Evolutionary conservation across 257 asterid genomes (phyloP).

Genomic region (Solanum pimpinellifolium): DNA sequence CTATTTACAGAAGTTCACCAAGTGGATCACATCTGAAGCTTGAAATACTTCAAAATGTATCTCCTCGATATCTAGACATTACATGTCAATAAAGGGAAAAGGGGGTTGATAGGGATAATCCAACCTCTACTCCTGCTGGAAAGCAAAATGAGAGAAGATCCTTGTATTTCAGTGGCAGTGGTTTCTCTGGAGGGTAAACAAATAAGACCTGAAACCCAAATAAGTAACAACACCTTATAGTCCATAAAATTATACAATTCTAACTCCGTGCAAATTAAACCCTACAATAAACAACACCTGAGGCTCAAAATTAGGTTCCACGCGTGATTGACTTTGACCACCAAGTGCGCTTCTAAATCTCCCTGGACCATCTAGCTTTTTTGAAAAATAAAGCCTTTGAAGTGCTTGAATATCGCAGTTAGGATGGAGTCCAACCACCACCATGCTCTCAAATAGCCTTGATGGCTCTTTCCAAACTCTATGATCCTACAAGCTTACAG

Average conservation of each 20-base stretch:
- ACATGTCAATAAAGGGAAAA: not conserved
- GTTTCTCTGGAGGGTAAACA: slow-evolving; percentile 96
- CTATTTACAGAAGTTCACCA: not conserved
- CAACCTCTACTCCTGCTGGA: slow-evolving; percentile 96
- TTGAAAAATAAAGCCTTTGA: slow-evolving; percentile 71
- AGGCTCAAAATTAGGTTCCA: slow-evolving; percentile 95
- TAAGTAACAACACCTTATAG: slow-evolving; percentile 2
- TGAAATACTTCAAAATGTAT: not conserved
- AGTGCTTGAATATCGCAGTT: slow-evolving; percentile 81
- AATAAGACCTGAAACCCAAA: slow-evolving; percentile 73
- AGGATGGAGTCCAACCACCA: slow-evolving; percentile 94
- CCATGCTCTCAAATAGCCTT: slow-evolving; percentile 89
- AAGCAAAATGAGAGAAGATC: slow-evolving; percentile 97
- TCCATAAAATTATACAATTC: not conserved
- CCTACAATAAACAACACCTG: slow-evolving; percentile 42
- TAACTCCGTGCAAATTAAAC: not conserved
- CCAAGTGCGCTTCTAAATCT: slow-evolving; percentile 63
- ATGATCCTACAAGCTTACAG: slow-evolving; percentile 63
- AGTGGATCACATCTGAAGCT: not conserved
- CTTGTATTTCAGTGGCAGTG: slow-evolving; percentile 87
- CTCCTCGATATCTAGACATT: not conserved
- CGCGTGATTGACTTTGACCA: slow-evolving; percentile 73
- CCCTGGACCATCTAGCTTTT: slow-evolving; percentile 77
- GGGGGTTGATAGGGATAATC: slow-evolving; percentile 2
- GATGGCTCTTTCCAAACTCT: slow-evolving; percentile 89